A percentile compares a stretch with the other conserved stretches of the same genome.
phyloP scores from a whole-genome alignment of 129 eudicot species.

The Flaveria linearis region DNA sequence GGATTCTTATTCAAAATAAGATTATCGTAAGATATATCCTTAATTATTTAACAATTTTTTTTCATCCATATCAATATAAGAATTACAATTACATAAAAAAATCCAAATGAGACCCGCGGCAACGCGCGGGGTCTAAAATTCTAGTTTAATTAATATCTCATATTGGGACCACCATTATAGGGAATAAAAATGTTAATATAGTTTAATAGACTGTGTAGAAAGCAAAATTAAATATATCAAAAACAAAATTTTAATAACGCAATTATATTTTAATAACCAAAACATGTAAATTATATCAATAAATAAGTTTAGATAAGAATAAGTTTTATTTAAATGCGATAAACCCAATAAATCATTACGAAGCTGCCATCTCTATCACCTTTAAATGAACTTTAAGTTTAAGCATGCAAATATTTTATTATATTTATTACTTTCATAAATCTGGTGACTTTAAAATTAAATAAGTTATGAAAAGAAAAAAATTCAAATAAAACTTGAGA shows the following conservation, averaged over 20 bases:
- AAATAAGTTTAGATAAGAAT: slow-evolving; percentile 30
- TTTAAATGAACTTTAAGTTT: slow-evolving; percentile 24
- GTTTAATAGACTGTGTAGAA: slow-evolving; percentile 21
- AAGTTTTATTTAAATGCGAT: slow-evolving; percentile 25
- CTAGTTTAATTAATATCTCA: slow-evolving; percentile 11
- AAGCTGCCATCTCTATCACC: slow-evolving; percentile 31
- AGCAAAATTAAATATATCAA: slow-evolving; percentile 23
- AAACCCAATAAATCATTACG: slow-evolving; percentile 41
- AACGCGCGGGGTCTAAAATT: too few relatives aligned
- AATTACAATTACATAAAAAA: too few relatives aligned
- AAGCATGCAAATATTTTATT: slow-evolving; percentile 38
- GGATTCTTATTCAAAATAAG: too few relatives aligned
- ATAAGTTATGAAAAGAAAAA: not conserved
- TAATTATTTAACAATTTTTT: too few relatives aligned
- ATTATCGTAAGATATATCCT: too few relatives aligned
- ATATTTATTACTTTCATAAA: slow-evolving; percentile 29
- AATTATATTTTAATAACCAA: not conserved
- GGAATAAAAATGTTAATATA: slow-evolving; percentile 1
- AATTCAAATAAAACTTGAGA: not conserved
- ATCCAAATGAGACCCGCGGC: too few relatives aligned
- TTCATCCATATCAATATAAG: too few relatives aligned
- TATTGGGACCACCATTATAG: slow-evolving; percentile 29
- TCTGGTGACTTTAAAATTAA: not conserved
- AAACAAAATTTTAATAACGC: slow-evolving; percentile 6
- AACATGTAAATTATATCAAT: not conserved